These are phyloP conservation scores for Kalmanozyma brasiliensis DNA, from an alignment of 1,284 basidiomycete genomes.

Conservation along the genomic window DNA sequence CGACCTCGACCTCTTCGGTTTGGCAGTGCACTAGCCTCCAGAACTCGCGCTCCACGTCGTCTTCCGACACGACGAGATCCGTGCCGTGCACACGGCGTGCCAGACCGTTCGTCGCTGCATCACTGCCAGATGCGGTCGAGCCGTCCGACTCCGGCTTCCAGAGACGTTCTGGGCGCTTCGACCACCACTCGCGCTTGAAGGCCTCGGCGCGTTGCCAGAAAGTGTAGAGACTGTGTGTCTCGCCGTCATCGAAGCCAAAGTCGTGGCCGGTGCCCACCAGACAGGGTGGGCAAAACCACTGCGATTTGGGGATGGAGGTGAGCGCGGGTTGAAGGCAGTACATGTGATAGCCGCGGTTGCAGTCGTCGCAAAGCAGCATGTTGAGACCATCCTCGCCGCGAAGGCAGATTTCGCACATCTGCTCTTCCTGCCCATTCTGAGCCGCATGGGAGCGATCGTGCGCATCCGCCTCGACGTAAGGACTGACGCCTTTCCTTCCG, in stretches of 20 bases:
- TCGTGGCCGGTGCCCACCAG: conserved; percentile 94
- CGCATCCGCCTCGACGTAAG: conserved; percentile 27
- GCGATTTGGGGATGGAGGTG: conserved; percentile 82
- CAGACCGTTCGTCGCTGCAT: conserved; percentile 42
- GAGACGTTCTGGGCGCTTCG: conserved; percentile 42
- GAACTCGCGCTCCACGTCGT: conserved; percentile 93
- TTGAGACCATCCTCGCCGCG: conserved; percentile 85
- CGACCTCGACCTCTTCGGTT: conserved; percentile 93
- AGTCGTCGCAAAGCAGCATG: conserved; percentile 96
- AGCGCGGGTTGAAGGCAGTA: conserved; percentile 94
- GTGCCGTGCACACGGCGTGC: conserved; percentile 50
- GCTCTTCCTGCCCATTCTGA: conserved; percentile 27
- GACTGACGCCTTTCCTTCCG: conserved; percentile 39
- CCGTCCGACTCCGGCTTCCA: conserved; percentile 25
- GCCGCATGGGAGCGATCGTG: conserved; percentile 10
- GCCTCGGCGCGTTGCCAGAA: conserved; percentile 91
- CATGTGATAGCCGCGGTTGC: conserved; percentile 94
- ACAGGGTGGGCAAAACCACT: conserved; percentile 97
- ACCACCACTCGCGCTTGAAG: conserved; percentile 80
- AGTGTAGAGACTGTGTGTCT: conserved; percentile 90
- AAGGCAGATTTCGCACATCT: conserved; percentile 71
- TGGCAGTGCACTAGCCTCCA: conserved; percentile 93
- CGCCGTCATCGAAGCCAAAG: conserved; percentile 97
- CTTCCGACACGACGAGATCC: conserved; percentile 78
- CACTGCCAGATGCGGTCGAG: not conserved